phyloP scores from a whole-genome alignment of 2,329 filamentous ascomycete genomes.

The Venturia pyrina region DNA sequence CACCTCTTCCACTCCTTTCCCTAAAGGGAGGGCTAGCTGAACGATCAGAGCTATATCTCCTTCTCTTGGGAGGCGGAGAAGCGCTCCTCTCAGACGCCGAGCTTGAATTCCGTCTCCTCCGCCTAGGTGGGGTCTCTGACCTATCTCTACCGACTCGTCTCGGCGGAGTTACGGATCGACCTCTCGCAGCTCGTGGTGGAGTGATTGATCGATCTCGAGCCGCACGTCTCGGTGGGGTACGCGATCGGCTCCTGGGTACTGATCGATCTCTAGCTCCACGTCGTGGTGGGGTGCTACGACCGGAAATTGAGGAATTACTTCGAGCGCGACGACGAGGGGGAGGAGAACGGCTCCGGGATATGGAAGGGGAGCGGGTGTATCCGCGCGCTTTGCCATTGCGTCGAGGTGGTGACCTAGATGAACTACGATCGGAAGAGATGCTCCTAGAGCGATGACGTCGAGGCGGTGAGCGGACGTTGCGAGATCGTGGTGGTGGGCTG shows the following conservation, averaged over 20 bases:
- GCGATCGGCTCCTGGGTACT: slow-evolving; percentile 9
- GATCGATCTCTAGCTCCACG: not conserved
- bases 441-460: slow-evolving; percentile 7
- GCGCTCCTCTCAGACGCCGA: not conserved
- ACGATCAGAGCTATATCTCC: slow-evolving; percentile 5
- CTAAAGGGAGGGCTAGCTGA: not conserved
- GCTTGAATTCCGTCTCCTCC: slow-evolving; percentile 3
- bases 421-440: slow-evolving; percentile 12
- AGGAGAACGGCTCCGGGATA: slow-evolving; percentile 9
- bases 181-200: slow-evolving; percentile 10
- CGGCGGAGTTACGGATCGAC: slow-evolving; percentile 13
- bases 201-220: slow-evolving; percentile 2
- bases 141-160: slow-evolving; percentile 10
- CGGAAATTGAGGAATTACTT: not conserved
- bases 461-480: slow-evolving; percentile 13
- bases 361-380: slow-evolving; percentile 14
- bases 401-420: slow-evolving; percentile 19
- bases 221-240: slow-evolving; percentile 14
- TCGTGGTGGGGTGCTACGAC: not conserved
- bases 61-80: slow-evolving; percentile 5
- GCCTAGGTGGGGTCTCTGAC: slow-evolving; percentile 6
- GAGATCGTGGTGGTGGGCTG: slow-evolving; percentile 12
- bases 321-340: slow-evolving; percentile 9
- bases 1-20: not conserved
- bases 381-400: slow-evolving; percentile 14